phyloP scores from a whole-genome alignment of 495 filamentous ascomycete species.

The Delitschia confertaspora region DNA sequence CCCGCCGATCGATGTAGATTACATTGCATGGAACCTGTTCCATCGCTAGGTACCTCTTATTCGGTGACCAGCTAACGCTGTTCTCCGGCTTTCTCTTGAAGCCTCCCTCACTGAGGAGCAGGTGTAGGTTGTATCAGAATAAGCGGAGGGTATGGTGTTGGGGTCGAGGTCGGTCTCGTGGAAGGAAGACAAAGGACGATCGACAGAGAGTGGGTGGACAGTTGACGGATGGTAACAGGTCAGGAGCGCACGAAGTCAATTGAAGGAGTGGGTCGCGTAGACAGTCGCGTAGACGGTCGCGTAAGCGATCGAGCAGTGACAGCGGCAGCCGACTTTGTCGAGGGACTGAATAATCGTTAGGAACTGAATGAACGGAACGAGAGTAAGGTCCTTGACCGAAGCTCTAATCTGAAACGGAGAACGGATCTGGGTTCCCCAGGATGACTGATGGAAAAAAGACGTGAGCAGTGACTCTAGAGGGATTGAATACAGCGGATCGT shows the following conservation, averaged over 20 bases:
- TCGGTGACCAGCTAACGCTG: constrained; percentile 21
- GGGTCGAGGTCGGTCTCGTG: background rate
- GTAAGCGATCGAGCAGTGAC: no score
- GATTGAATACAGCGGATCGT: no score
- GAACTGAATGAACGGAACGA: constrained; percentile 2
- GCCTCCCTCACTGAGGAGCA: constrained; percentile 26
- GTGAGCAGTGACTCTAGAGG: background rate
- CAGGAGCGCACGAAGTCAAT: constrained; percentile 5
- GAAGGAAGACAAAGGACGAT: background rate
- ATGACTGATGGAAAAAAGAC: background rate
- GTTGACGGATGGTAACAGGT: background rate
- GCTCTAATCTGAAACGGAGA: constrained; percentile 25
- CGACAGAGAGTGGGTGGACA: background rate
- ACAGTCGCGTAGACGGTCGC: background rate
- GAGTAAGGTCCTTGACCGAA: constrained; percentile 9
- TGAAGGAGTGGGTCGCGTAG: background rate
- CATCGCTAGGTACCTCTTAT: constrained; percentile 25
- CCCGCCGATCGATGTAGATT: constrained; percentile 32
- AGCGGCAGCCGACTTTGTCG: no score
- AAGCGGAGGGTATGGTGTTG: background rate
- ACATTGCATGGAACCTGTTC: constrained; percentile 35
- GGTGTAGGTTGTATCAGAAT: constrained; percentile 17
- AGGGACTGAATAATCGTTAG: no score
- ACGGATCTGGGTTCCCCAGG: background rate
- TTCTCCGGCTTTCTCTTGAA: constrained; percentile 17